Conservation (phyloP, 805 yeast species). For the Barnettozyma vustinii region DNA sequence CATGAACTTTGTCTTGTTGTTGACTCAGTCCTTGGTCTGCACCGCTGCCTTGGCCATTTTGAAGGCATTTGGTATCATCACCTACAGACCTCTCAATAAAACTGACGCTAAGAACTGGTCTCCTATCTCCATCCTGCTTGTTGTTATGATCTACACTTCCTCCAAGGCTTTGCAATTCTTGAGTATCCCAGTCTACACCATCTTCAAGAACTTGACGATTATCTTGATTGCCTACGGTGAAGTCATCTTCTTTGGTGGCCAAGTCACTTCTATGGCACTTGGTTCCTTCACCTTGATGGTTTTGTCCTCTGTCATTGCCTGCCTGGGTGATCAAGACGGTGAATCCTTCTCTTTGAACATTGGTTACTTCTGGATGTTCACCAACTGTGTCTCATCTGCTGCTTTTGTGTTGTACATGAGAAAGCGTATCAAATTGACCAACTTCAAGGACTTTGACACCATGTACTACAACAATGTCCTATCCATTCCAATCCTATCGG, state of each 20-base stretch:
- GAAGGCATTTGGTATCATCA: slow-evolving; percentile 70
- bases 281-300: slow-evolving; percentile 91
- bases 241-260: slow-evolving; percentile 94
- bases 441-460: slow-evolving; percentile 94
- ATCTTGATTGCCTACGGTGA: slow-evolving; percentile 97
- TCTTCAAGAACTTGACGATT: slow-evolving; percentile 95
- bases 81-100: slow-evolving; percentile 78
- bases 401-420: slow-evolving; percentile 92
- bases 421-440: slow-evolving; percentile 95
- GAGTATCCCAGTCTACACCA: slow-evolving; percentile 93
- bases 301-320: slow-evolving; percentile 91
- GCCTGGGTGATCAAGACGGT: slow-evolving; percentile 67
- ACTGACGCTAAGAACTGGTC: slow-evolving; percentile 94
- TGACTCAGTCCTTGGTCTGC: slow-evolving; percentile 86
- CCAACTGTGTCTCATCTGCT: slow-evolving; percentile 92
- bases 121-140: slow-evolving; percentile 86
- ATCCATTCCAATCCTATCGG: slow-evolving; percentile 82
- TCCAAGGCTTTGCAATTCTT: slow-evolving; percentile 91
- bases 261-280: slow-evolving; percentile 83
- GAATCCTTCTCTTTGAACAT: slow-evolving; percentile 39
- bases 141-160: slow-evolving; percentile 91
- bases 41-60: slow-evolving; percentile 64
- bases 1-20: slow-evolving; percentile 84
- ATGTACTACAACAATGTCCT: slow-evolving; percentile 96
- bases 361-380: slow-evolving; percentile 96